Percentiles rank a stretch among this genome's conserved stretches.
These are phyloP conservation scores for Chaetomium sp. DNA, from an alignment of 2,329 filamentous ascomycete genomes.

Conservation along the genomic window DNA sequence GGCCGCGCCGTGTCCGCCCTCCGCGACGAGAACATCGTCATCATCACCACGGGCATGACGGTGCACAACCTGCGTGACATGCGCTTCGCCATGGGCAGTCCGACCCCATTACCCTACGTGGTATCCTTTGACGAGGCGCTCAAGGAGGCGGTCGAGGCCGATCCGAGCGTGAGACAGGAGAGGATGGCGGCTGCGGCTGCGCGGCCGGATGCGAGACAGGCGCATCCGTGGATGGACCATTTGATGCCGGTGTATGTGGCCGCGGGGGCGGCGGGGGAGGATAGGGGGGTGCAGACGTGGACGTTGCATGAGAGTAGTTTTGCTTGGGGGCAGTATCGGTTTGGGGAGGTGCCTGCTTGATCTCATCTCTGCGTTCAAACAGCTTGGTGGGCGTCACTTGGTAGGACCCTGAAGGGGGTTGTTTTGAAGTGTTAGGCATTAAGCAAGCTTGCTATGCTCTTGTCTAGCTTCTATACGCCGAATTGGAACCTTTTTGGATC, in stretches of 20 bases:
- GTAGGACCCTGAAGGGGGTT: no score
- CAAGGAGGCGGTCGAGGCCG: constrained; percentile 53
- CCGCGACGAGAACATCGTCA: constrained; percentile 59
- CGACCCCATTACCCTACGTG: constrained; percentile 48
- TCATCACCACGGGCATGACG: constrained; percentile 69
- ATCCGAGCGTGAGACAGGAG: constrained; percentile 32
- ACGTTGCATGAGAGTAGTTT: constrained; percentile 40
- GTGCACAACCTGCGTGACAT: constrained; percentile 62
- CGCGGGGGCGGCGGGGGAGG: constrained; percentile 40
- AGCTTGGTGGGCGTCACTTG: not conserved
- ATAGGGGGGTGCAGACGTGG: constrained; percentile 38
- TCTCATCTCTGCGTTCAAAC: not conserved
- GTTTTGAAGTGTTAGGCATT: no score
- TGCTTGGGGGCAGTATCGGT: constrained; percentile 43
- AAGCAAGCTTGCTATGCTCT: no score
- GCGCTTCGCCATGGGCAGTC: constrained; percentile 37
- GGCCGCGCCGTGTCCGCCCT: constrained; percentile 60
- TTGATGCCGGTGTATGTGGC: constrained; percentile 43
- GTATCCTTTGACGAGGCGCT: constrained; percentile 62
- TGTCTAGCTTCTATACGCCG: no score
- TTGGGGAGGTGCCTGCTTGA: constrained; percentile 32
- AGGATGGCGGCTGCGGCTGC: constrained; percentile 34
- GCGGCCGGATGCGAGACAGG: constrained; percentile 40
- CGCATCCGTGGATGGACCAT: constrained; percentile 45
- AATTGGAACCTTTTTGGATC: no score